Evolutionary conservation across 495 filamentous ascomycete genomes (phyloP).

Genomic region (Aspergillus baeticus): DNA sequence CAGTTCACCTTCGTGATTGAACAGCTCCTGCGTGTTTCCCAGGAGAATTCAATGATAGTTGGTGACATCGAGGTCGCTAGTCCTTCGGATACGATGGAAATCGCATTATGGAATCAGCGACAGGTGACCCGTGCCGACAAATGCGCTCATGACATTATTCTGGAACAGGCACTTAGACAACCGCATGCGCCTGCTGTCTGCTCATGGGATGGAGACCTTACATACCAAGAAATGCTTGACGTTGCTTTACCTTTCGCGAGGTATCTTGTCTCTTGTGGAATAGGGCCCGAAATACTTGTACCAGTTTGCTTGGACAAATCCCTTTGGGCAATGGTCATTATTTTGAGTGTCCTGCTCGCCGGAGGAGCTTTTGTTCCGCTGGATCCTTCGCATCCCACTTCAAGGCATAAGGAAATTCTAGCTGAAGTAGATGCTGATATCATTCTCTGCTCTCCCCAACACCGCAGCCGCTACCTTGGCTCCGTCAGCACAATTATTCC

Average conservation of each 20-base stretch:
- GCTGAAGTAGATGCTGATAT: slow-evolving; percentile 36
- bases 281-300: slow-evolving; percentile 48
- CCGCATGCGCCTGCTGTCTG: slow-evolving; percentile 38
- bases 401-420: slow-evolving; percentile 43
- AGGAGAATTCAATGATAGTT: slow-evolving; percentile 27
- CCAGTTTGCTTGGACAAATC: slow-evolving; percentile 60
- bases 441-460: slow-evolving; percentile 39
- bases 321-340: slow-evolving; percentile 50
- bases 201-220: slow-evolving; percentile 46
- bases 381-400: slow-evolving; percentile 55
- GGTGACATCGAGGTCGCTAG: slow-evolving; percentile 34
- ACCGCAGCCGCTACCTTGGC: slow-evolving; percentile 21
- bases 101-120: slow-evolving; percentile 34
- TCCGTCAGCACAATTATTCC: slow-evolving; percentile 35
- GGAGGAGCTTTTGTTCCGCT: slow-evolving; percentile 59
- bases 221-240: slow-evolving; percentile 36
- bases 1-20: slow-evolving; percentile 37
- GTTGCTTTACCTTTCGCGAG: slow-evolving; percentile 36
- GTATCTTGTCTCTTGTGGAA: slow-evolving; percentile 43
- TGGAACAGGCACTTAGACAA: slow-evolving; percentile 21
- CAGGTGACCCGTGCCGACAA: slow-evolving; percentile 29
- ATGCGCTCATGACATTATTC: slow-evolving; percentile 49
- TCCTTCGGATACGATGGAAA: slow-evolving; percentile 32
- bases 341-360: slow-evolving; percentile 53
- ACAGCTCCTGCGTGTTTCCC: slow-evolving; percentile 30